Base-by-base conservation (phyloP, 2,329 filamentous ascomycete genomes). In the Aspergillus novofumigatus region DNA sequence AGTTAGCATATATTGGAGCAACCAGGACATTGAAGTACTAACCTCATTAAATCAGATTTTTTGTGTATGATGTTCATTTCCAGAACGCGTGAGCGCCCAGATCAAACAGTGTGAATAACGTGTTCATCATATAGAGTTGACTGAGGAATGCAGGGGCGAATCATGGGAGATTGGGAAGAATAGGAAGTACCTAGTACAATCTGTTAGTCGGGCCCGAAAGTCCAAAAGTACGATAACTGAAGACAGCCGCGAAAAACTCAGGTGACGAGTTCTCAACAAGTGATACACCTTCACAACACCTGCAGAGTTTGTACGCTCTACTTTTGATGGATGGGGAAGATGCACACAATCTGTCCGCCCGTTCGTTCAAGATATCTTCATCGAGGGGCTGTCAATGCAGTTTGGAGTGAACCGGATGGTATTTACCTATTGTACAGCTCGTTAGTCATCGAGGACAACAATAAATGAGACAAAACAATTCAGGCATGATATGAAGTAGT, bases 21-120 rank as follows among this genome's bases (percentile, higher is more conserved):
- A 23, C 25, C 14, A 11, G 42, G 28, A 49, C 5, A 28, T 3
- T 48, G 51, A 28, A 49, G 4, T 47, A 73, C 76, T 67, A 68
- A 81, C 83, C 83, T 86, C 83, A 86, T 86, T 86, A 86, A 86
- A 86, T 86, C 84, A 86, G 84, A 86, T 84, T 86, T 84, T 84
- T 83, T 83, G 79, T 83, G 81, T 81, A 72, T 70, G 75, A 77
- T 78, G 81, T 82, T 86, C 83, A 86, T 81, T 65, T 74, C 77
- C 80, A 77, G 76, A 23, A 75, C 78, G 79, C 79, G 74, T 11
- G 71, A 72, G 75, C 72, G 72, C 70, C 74, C 74, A 75, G 79
- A 77, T 86, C 84, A 85, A 84, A 86, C 83, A 86, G 84, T 86
- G 84, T 86, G 84, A 86, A 86, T 86, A 86, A 78, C 59, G 60